These are phyloP conservation scores for Bipolaris sorokiniana DNA, from an alignment of 2,329 filamentous ascomycete genomes.

Conservation along the genomic window DNA sequence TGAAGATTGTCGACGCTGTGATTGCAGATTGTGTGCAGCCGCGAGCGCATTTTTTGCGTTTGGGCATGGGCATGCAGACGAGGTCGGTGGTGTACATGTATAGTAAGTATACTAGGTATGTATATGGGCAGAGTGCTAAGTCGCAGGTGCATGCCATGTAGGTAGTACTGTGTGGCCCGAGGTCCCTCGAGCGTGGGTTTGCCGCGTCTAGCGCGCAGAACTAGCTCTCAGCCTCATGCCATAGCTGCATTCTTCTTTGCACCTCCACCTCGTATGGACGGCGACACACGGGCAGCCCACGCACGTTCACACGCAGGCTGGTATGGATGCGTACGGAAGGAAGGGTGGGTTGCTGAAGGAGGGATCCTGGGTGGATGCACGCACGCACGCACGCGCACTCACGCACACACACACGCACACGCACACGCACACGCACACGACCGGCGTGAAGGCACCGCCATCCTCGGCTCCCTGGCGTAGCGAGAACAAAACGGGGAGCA, in stretches of 20 bases:
- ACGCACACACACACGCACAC: not conserved
- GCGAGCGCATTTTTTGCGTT: not conserved
- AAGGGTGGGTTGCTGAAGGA: no score
- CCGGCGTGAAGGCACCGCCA: slow-evolving; percentile 3
- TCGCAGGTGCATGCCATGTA: no score
- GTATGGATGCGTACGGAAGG: not conserved
- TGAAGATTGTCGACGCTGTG: slow-evolving; percentile 3
- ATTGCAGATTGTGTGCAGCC: not conserved
- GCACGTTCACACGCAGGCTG: not conserved
- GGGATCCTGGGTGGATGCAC: not conserved
- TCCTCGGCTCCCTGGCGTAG: not conserved
- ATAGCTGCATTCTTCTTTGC: slow-evolving; percentile 34
- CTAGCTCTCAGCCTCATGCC: slow-evolving; percentile 41
- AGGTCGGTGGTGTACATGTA: no score
- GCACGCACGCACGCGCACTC: not conserved
- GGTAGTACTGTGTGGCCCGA: not conserved
- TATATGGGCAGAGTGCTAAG: no score
- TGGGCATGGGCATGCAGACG: not conserved
- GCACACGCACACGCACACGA: not conserved
- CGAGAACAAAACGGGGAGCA: slow-evolving; percentile 12
- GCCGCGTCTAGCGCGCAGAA: slow-evolving; percentile 34
- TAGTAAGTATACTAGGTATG: no score
- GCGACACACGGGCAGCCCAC: slow-evolving; percentile 11
- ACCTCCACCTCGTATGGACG: slow-evolving; percentile 18
- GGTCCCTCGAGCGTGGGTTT: slow-evolving; percentile 29